phyloP scores from a whole-genome alignment of 2,329 filamentous ascomycete species.

The Colletotrichum phormii region DNA sequence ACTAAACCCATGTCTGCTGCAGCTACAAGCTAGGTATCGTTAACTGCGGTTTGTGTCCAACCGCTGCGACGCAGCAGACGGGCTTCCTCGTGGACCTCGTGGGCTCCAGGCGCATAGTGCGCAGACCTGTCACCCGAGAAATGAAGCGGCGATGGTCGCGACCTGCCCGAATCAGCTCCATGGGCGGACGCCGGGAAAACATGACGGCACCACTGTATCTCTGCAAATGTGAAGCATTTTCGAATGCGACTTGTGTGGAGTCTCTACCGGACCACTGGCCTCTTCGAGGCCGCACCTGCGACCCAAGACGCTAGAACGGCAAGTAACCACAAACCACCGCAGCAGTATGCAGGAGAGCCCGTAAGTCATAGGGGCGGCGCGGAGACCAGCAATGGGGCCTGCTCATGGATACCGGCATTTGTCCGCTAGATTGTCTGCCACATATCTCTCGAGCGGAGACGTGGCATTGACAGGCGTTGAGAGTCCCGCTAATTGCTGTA shows the following conservation, averaged over 20 bases:
- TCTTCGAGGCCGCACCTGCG: conserved; percentile 24
- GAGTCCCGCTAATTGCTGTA: not conserved
- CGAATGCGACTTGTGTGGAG: conserved; percentile 5
- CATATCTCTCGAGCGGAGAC: not conserved
- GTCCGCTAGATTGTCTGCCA: conserved; percentile 9
- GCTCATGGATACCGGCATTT: not conserved
- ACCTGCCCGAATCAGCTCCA: conserved; percentile 6
- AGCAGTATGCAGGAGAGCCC: conserved; percentile 8
- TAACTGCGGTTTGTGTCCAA: not conserved
- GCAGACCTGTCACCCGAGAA: not conserved
- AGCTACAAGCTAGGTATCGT: not conserved
- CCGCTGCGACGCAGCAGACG: not conserved
- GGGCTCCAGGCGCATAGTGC: not conserved
- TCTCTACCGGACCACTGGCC: conserved; percentile 21
- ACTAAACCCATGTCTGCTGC: not conserved
- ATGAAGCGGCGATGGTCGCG: not conserved
- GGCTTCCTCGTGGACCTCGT: not conserved
- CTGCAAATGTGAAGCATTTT: not conserved
- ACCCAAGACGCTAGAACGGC: conserved; percentile 28
- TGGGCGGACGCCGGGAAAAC: not conserved
- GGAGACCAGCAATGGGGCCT: not conserved
- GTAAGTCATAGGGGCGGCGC: not conserved
- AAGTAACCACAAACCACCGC: conserved; percentile 31
- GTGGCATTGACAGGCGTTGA: not conserved
- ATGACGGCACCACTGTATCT: conserved; percentile 5